Percentiles rank a stretch among this genome's conserved stretches.
Evolutionary conservation across 1,284 basidiomycete species (phyloP).

Genomic region (Naganishia cerealis): DNA sequence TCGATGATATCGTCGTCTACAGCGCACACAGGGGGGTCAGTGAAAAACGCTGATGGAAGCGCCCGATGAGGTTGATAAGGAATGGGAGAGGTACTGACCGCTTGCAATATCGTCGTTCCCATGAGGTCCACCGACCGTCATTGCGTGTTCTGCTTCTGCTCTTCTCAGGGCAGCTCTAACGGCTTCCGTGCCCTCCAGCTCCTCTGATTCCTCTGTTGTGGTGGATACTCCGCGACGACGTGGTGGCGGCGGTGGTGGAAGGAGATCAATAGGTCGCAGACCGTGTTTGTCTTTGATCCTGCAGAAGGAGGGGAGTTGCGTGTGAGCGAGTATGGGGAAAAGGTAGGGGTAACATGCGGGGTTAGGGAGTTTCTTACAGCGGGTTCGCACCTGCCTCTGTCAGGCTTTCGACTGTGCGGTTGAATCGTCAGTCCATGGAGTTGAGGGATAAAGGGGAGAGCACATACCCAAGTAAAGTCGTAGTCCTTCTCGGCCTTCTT

Average conservation of each 20-base stretch:
- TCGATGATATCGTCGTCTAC: slow-evolving; percentile 36
- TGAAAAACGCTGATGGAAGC: neutral
- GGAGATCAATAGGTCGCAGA: slow-evolving; percentile 62
- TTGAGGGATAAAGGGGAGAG: neutral
- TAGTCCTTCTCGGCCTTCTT: slow-evolving; percentile 63
- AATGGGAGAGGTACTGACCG: slow-evolving; percentile 38
- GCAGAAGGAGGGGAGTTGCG: slow-evolving; percentile 3
- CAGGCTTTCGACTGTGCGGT: slow-evolving; percentile 24
- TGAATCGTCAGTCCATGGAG: neutral
- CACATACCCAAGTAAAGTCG: slow-evolving; percentile 54
- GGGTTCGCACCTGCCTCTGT: slow-evolving; percentile 61
- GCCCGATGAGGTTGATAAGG: neutral
- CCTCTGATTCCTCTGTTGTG: slow-evolving; percentile 37
- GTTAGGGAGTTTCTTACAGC: slow-evolving; percentile 56
- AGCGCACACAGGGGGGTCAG: neutral
- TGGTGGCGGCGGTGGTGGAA: slow-evolving; percentile 53
- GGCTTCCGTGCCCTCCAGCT: slow-evolving; percentile 43
- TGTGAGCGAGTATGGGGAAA: neutral
- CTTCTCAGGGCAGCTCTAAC: slow-evolving; percentile 46
- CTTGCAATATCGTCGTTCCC: slow-evolving; percentile 49
- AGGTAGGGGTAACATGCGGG: slow-evolving; percentile 2
- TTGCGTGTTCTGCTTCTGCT: slow-evolving; percentile 46
- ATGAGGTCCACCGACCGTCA: slow-evolving; percentile 37
- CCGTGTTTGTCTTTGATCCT: slow-evolving; percentile 74
- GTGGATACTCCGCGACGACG: slow-evolving; percentile 8